phyloP scores from a whole-genome alignment of 1,284 basidiomycete species.

The Ustilago nuda region DNA sequence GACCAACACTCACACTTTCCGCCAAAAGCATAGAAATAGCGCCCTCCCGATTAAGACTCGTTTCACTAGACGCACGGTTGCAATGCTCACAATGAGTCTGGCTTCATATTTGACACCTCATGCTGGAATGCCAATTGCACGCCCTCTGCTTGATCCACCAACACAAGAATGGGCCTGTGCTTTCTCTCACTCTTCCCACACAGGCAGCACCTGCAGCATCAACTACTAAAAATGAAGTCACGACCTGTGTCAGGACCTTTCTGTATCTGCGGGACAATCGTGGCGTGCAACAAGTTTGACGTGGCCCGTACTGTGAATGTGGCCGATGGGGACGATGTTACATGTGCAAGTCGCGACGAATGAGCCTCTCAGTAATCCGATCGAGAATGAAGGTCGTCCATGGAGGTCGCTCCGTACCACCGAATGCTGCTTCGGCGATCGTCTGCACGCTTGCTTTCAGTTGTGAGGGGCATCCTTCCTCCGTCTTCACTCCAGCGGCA shows the following conservation, averaged over 20 bases:
- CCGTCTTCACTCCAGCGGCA: not conserved
- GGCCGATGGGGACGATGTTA: not conserved
- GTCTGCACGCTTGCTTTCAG: not conserved
- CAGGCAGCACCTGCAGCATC: not conserved
- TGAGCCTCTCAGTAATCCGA: slow-evolving; percentile 14
- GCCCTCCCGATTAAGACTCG: not conserved
- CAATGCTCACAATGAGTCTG: not conserved
- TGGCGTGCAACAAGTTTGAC: not conserved
- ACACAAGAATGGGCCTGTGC: not conserved
- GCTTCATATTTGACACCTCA: slow-evolving; percentile 2
- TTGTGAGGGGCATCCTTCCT: not conserved
- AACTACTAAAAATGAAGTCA: not conserved
- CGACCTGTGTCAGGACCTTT: not conserved
- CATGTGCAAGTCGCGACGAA: not conserved
- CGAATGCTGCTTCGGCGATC: slow-evolving; percentile 33
- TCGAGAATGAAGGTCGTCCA: slow-evolving; percentile 33
- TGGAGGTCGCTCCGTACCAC: slow-evolving; percentile 15
- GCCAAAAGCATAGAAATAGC: not conserved
- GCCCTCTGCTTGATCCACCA: not conserved
- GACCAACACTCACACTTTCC: slow-evolving; percentile 8
- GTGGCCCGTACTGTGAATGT: too few relatives aligned
- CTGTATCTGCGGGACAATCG: not conserved
- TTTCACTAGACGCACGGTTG: not conserved
- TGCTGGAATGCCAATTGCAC: slow-evolving; percentile 4
- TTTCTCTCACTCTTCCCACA: not conserved